A percentile compares a stretch with the other conserved stretches of the same genome.
phyloP scores from a whole-genome alignment of 805 yeast genomes.

The Candida succiphila region DNA sequence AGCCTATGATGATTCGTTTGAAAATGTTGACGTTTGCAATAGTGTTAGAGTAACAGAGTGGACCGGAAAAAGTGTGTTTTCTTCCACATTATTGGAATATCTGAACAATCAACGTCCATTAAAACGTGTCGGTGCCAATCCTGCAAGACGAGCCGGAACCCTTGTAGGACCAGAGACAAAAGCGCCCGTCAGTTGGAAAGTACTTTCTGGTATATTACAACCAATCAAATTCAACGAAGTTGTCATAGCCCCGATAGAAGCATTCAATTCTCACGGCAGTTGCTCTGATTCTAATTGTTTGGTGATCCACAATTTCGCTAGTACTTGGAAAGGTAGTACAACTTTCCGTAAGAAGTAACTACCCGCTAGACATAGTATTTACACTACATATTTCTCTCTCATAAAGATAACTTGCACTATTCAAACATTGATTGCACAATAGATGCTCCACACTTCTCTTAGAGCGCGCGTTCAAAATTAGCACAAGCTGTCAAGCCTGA shows the following conservation, averaged over 20 bases:
- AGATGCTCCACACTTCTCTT: too few species aligned
- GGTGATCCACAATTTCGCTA: constrained; percentile 7
- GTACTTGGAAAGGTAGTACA: constrained; percentile 14
- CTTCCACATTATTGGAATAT: constrained; percentile 14
- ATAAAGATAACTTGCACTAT: too few species aligned
- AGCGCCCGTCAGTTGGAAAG: constrained; percentile 6
- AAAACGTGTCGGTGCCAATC: constrained; percentile 3
- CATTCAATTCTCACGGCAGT: constrained; percentile 13
- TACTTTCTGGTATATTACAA: constrained; percentile 7
- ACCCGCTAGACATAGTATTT: too few species aligned
- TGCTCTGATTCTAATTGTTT: constrained; percentile 10
- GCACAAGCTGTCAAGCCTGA: too few species aligned
- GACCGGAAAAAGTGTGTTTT: constrained; percentile 17
- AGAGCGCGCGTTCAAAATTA: too few species aligned
- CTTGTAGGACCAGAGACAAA: constrained; percentile 8
- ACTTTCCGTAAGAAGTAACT: too few species aligned
- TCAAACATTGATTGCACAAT: too few species aligned
- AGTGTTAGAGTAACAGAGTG: constrained; percentile 33
- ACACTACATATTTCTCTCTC: too few species aligned
- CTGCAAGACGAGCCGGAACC: constrained; percentile 1
- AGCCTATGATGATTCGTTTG: constrained; percentile 10
- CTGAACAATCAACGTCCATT: constrained; percentile 7
- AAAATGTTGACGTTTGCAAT: constrained; percentile 14
- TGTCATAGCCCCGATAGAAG: constrained; percentile 8
- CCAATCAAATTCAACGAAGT: constrained; percentile 11